Base-by-base conservation (phyloP, 768 basidiomycete species). In the Kwoniella bestiolae region DNA sequence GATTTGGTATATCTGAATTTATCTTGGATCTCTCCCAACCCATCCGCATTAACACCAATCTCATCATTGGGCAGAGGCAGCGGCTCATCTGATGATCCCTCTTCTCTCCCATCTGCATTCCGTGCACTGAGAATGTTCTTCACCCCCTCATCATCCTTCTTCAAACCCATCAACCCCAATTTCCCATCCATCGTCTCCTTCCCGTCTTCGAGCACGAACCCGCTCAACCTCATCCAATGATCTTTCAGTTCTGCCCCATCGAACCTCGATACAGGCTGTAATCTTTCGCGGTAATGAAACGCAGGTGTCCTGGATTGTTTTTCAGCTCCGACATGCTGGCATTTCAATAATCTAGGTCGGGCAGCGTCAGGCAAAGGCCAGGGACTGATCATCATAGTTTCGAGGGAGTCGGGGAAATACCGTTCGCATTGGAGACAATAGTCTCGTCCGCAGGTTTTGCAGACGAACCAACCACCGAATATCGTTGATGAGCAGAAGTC, bases 401-500 rank as follows among this genome's bases (percentile, higher is more conserved):
- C 74, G 38, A 63, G 12, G 2, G 50, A 53, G 35, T 88, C 86
- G 60, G 83, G 81, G 57, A 94, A 87, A 69, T 87, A 88, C 28
- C 85, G 83, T 73, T 87, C 91, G 77, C 94, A 96, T 65, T 91
- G 90, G 0, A 88, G 84, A 77, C 94, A 97, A 8, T 90, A 87
- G 81, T 96, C 94, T 9, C 91, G 87, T 4, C 92, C 94, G 79
- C 94, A 97, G 41, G 87, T 77, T n/a, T 90, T 86, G 78, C 93
- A 95, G 86, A 94, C 90, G 88, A 91, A 95, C 31, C 88, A 90
- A 63, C 87, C 88, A 5, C 90, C 89, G 80, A 95, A 95, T 63
- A 95, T 87, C 12, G 93, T 94, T 4, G 92, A 94, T 85, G 92
- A 90, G 80, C 94, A 96, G 1, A 90, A 92, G 81, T 96, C 93